These are phyloP conservation scores for Chlorella ohadii DNA, from an alignment of 139 green algal genomes.

Conservation along the genomic window DNA sequence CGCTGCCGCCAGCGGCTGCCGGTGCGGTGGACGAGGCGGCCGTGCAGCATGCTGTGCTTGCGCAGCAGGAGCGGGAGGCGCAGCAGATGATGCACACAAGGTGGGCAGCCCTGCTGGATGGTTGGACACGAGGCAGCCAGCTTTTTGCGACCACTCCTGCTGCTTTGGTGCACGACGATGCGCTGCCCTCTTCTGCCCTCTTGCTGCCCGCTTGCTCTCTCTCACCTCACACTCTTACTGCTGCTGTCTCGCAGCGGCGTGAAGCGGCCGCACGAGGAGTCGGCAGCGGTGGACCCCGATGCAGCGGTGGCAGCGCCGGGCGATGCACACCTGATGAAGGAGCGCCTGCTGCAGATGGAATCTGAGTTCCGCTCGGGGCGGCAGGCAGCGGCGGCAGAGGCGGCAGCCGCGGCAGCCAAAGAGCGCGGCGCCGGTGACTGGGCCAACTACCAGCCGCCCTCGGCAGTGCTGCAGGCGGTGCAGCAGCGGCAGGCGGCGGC, in stretches of 20 bases:
- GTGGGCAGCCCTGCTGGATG: too few relatives aligned
- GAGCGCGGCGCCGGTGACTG: slow-evolving; percentile 58
- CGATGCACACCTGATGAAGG: not conserved
- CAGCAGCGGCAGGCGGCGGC: slow-evolving; percentile 12
- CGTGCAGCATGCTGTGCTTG: slow-evolving; percentile 29
- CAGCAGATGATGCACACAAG: not conserved
- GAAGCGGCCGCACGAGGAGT: slow-evolving; percentile 20
- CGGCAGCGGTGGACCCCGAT: not conserved
- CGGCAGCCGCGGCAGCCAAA: not conserved
- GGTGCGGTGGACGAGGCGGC: not conserved
- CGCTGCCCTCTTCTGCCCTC: too few relatives aligned
- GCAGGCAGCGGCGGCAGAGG: slow-evolving; percentile 9
- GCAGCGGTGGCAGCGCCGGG: not conserved
- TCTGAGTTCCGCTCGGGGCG: slow-evolving; percentile 2
- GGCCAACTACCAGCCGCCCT: slow-evolving; percentile 61
- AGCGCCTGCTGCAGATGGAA: slow-evolving; percentile 23
- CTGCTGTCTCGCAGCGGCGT: not conserved
- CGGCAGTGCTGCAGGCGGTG: slow-evolving; percentile 46
- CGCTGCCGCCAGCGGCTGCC: not conserved
- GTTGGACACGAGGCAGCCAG: too few relatives aligned
- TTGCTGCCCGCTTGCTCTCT: too few relatives aligned
- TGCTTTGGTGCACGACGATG: not conserved
- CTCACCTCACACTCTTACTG: not conserved
- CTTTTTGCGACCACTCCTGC: not conserved
- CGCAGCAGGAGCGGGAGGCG: slow-evolving; percentile 17